Evolutionary conservation across 2,329 filamentous ascomycete genomes (phyloP), one percentile per base, ranked within the genome.

Genomic region (Sordariomycetes sp.): DNA sequence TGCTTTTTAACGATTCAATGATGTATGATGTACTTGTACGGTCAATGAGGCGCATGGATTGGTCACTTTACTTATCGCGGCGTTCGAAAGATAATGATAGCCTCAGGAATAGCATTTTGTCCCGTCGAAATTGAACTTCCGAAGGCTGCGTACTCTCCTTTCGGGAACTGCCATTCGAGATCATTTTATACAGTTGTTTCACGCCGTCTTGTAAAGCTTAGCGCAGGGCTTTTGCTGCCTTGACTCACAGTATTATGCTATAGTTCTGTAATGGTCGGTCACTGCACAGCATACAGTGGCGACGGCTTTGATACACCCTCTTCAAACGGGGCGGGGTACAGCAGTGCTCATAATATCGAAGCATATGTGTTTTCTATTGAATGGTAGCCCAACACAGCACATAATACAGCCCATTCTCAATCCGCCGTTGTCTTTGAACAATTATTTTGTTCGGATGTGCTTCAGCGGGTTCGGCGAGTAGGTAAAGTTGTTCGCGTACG

Each of bases 401-500:
- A 20, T 24, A 50, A 6, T 12, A 50, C n/a, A 52, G 10, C 25
- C 24, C 51, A 20, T 50, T 50, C 7, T 35, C 34, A 8, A 56
- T 55, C 57, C 32, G 12, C 45, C 45, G 8, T 50, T 13, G 8
- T 20, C n/a, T n/a, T 50, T 24, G 22, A 50, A 8, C n/a, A 8
- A 8, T 73, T 84, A 92, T 75, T 92, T 92, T 62, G 88, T 88
- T 66, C 86, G 81, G 70, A 91, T 82, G 66, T 86, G 82, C 80
- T 96, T 97, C 70, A 97, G 76, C 81, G 92, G 94, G 72, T 82
- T 86, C 13, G 87, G 76, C 61, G 84, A 84, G 76, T 95, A 91
- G 62, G 91, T 69, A 73, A 97, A 99, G 76, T 97, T 96, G 74
- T 95, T 95, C 60, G 94, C 92, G 71, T 99, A 99, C 12, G 89